Base-by-base conservation (phyloP, 1,284 basidiomycete species). In the Apiotrichum sp. region DNA sequence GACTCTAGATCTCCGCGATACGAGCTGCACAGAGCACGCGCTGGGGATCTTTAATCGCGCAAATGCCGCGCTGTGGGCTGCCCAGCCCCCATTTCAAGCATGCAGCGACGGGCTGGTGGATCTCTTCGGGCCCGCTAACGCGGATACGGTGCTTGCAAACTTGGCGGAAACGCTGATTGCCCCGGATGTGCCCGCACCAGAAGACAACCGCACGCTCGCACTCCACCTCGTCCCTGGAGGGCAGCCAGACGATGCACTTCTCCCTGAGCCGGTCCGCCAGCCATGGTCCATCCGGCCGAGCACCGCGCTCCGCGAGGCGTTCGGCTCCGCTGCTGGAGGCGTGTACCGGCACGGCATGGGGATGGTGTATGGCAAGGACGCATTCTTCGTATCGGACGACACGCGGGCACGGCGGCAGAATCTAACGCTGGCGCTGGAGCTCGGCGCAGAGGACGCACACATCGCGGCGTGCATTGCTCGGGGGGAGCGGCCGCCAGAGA, bases 1-100 rank as follows among this genome's bases (percentile, higher is more conserved):
- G 39, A 54, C 56, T 2, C 6, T 55, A 69, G 71, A 74, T 39
- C 43, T 71, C 0, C 66, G 72, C 6, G 63, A 67, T 34, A 73
- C 72, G 8, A 69, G 68, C 2, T 69, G 67, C 41, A 72, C 71
- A 0, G 42, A 56, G 4, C 56, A 55, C 0, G 64, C 61, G 2
- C 53, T 66, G 7, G 55, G 55, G 10, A 62, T 70, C 5, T 65
- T 69, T 56, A 72, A 72, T 54, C 63, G 65, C 11, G 45, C 56
- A 9, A 61, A 42, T 10, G 53, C 49, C 13, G 29, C 54, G 0
- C 50, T 65, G 31, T 72, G 70, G 48, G 50, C 53, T 42, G 40
- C 52, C 8, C 64, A 67, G 45, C 59, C 70, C 2, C 58, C 65
- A 22, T 63, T 73, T 43, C 68, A 72, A 56, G 52, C 63, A 4